Base-by-base conservation (phyloP, 2,329 filamentous ascomycete species). In the Xylariales sp. region DNA sequence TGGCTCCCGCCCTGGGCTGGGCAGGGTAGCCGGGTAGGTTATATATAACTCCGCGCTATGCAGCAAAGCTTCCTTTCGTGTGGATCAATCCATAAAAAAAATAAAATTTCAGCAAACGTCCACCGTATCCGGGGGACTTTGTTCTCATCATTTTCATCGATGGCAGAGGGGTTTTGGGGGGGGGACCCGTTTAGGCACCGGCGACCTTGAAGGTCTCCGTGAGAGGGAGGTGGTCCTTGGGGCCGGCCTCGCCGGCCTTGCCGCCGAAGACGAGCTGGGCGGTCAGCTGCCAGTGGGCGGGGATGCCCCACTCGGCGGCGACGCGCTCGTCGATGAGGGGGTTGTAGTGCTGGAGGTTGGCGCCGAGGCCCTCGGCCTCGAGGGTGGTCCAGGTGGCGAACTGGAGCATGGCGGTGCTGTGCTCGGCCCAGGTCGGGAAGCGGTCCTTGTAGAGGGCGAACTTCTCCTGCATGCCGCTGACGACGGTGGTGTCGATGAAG, bases 341-440 rank as follows among this genome's bases (percentile, higher is more conserved):
- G 87, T 93, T 96, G 86, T 97, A 97, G 84, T 97, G 94, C 86
- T 97, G 94, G 61, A 97, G 86, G 85, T 94, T 97, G 78, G 91
- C 92, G 72, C 93, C 93, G 64, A 97, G 87, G 36, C 94, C 93
- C 79, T 96, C 93, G 68, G 90, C 86, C 82, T 94, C 92, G 65
- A 97, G 88, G 3, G 90, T 92, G 18, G 90, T 90, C 94, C 94
- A 97, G 73, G 93, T 79, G 72, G 89, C 84, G 81, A 88, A 91
- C 84, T 97, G 92, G 77, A 93, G 87, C 89, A 97, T 97, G 80
- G 87, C 94, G 78, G 86, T 87, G 70, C 90, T 89, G 82, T 97
- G 93, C 71, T 87, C 83, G 65, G 89, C 89, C 92, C 93, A 97
- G 74, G 79, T 78, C 69, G 89, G 89, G 86, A 97, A 97, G 74